Evolutionary conservation across 2,329 filamentous ascomycete species (phyloP).

Genomic region (Macrophomina tecta): DNA sequence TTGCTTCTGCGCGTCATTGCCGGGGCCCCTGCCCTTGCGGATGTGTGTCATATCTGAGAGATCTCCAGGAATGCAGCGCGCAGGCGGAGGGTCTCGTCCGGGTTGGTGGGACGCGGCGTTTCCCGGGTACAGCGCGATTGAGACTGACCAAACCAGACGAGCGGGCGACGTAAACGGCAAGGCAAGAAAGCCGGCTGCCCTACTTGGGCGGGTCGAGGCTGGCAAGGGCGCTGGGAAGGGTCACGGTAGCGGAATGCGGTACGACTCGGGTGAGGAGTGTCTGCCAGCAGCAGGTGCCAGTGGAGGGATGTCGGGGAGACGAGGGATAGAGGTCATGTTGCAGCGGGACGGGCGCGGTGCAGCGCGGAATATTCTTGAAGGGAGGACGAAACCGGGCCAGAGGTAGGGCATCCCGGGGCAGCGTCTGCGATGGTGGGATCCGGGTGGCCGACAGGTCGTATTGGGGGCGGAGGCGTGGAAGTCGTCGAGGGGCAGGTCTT

Average conservation of each 20-base stretch:
- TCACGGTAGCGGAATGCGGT: conserved; percentile 14
- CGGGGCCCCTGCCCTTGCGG: conserved; percentile 19
- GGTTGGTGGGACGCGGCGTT: conserved; percentile 21
- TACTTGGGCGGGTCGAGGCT: conserved; percentile 8
- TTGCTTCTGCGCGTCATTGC: conserved; percentile 22
- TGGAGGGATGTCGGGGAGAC: conserved; percentile 9
- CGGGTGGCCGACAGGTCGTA: conserved; percentile 3
- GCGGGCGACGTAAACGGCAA: background rate
- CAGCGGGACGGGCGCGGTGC: background rate
- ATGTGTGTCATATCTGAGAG: conserved; percentile 23
- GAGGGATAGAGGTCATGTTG: conserved; percentile 7
- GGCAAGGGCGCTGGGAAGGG: conserved; percentile 1
- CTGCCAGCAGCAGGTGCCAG: background rate
- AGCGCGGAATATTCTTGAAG: conserved; percentile 22
- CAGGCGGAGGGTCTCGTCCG: conserved; percentile 15
- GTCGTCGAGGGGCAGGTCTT: background rate
- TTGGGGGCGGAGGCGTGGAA: conserved; percentile 26
- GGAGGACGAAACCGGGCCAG: conserved; percentile 13
- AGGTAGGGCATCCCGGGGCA: background rate
- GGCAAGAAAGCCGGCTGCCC: conserved; percentile 1
- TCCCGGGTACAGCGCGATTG: conserved; percentile 6
- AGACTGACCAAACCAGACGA: conserved; percentile 18
- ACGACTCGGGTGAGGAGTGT: background rate
- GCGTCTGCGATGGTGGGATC: background rate
- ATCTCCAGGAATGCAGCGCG: conserved; percentile 20